phyloP scores from a whole-genome alignment of 257 asterid species.

The Thymus mandschuricus region DNA sequence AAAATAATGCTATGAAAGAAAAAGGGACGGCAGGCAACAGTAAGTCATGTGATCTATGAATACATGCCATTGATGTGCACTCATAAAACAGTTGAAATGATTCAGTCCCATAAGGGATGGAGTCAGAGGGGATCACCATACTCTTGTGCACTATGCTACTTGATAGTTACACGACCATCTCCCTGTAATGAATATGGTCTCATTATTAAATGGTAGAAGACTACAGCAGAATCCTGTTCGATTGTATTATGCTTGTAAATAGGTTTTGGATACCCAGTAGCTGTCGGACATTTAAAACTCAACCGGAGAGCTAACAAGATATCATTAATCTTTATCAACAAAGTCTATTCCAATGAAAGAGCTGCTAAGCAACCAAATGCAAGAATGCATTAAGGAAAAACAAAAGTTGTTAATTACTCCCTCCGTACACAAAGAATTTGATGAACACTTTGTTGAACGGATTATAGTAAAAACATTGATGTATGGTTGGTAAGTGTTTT shows the following conservation, averaged over 20 bases:
- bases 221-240: slow-evolving; percentile 5
- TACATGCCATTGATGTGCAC: slow-evolving; percentile 7
- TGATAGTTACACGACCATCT: slow-evolving; percentile 7
- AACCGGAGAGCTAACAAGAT: slow-evolving; percentile 9
- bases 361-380: slow-evolving; percentile 13
- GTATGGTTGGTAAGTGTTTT: no score
- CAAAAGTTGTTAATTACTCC: no score
- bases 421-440: no score
- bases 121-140: slow-evolving; percentile 18
- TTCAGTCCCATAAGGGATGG: not conserved
- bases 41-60: slow-evolving; percentile 19
- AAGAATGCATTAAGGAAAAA: slow-evolving; percentile 4
- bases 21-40: slow-evolving; percentile 12
- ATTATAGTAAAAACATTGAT: no score
- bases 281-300: slow-evolving; percentile 13
- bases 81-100: not conserved
- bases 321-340: not conserved
- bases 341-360: not conserved
- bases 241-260: not conserved
- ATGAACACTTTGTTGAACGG: no score
- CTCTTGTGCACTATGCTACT: slow-evolving; percentile 4
- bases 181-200: slow-evolving; percentile 5
- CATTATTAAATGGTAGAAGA: slow-evolving; percentile 16
- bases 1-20: not conserved
- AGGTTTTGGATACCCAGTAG: not conserved